These are phyloP conservation scores for Papilionanthe hybrid DNA, from an alignment of 116 monocot species.

Conservation along the genomic window DNA sequence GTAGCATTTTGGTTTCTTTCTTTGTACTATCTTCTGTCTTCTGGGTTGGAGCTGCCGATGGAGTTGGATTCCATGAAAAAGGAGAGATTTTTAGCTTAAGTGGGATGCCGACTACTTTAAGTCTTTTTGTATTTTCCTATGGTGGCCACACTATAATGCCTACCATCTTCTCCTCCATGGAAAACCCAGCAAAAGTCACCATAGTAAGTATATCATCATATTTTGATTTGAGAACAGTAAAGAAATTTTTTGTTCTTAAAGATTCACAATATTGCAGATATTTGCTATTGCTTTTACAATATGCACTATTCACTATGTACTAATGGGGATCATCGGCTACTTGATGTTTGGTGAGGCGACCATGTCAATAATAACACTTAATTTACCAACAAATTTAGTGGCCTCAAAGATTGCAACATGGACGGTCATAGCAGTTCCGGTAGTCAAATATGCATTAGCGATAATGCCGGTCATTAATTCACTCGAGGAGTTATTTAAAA, in stretches of 20 bases:
- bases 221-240: background rate
- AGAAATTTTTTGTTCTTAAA: background rate
- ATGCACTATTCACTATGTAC: background rate
- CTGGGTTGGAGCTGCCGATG: background rate
- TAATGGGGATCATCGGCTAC: too few relatives aligned
- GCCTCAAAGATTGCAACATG: background rate
- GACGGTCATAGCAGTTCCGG: background rate
- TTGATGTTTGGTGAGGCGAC: too few relatives aligned
- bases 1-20: background rate
- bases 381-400: background rate
- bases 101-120: background rate
- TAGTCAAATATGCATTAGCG: conserved; percentile 2
- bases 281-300: background rate
- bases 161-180: background rate
- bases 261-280: background rate
- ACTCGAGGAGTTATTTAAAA: background rate
- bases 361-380: background rate
- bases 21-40: background rate
- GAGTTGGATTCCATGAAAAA: background rate
- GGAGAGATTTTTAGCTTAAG: background rate
- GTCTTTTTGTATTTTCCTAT: background rate
- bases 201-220: background rate
- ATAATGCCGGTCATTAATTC: conserved; percentile 2
- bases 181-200: background rate
- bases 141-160: too few relatives aligned